Evolutionary conservation across 495 filamentous ascomycete species (phyloP).

Genomic region (Talaromyces borbonicus): DNA sequence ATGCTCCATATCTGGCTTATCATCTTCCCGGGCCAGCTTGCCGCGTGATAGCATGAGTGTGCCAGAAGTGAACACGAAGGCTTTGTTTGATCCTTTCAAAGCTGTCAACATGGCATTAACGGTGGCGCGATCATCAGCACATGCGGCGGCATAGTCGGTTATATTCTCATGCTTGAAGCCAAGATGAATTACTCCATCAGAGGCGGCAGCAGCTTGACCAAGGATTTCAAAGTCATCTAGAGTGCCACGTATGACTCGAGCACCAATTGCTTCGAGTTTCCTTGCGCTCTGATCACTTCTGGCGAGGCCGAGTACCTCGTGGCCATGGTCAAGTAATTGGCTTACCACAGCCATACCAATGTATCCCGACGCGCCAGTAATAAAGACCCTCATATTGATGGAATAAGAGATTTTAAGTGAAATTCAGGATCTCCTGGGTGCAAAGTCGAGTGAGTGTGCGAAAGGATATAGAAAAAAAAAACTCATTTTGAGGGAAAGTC

Average conservation of each 20-base stretch:
- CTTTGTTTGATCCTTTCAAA: slow-evolving; percentile 22
- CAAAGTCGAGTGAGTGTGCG: too few species aligned
- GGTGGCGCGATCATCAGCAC: slow-evolving; percentile 22
- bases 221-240: slow-evolving; percentile 27
- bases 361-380: slow-evolving; percentile 40
- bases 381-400: slow-evolving; percentile 22
- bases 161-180: slow-evolving; percentile 29
- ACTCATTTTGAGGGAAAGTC: too few species aligned
- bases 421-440: too few species aligned
- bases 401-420: background rate
- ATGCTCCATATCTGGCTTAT: slow-evolving; percentile 8
- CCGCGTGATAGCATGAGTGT: slow-evolving; percentile 26
- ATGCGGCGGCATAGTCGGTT: slow-evolving; percentile 25
- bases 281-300: slow-evolving; percentile 25
- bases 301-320: slow-evolving; percentile 33
- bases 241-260: slow-evolving; percentile 23
- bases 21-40: slow-evolving; percentile 23
- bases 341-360: slow-evolving; percentile 33
- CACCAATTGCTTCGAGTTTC: slow-evolving; percentile 19
- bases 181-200: slow-evolving; percentile 36
- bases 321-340: slow-evolving; percentile 29
- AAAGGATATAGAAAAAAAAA: too few species aligned
- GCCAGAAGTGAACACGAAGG: slow-evolving; percentile 34
- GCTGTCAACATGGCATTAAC: slow-evolving; percentile 27
- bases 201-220: slow-evolving; percentile 21